Evolutionary conservation across 768 basidiomycete species (phyloP), one percentile per base, ranked within the genome.

Genomic region (Boletales sp.): DNA sequence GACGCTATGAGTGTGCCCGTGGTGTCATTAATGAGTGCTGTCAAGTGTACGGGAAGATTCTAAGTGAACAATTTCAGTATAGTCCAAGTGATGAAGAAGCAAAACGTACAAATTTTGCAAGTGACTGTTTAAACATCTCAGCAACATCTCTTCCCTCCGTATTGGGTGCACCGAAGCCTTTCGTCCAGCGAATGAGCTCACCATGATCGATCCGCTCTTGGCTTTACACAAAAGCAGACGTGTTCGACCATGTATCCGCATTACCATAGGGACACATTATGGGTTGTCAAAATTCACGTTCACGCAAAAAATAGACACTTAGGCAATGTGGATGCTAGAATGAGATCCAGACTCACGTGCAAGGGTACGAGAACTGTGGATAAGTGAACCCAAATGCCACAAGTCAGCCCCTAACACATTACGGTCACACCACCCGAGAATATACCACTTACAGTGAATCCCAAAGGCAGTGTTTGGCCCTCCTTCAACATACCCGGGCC

Each of bases 1-100:
- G 94, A 96, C 11, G 96, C 96, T 60, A 99, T 94, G 25, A 99
- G 81, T 2, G 95, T 95, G 25, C 96, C 96, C 4, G 96, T 99
- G 0, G 96, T 98, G 70, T 99, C 96, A 66, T 97, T 97, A 69
- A 97, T 96, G 21, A 97, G 73, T 2, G 94, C 92, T 9, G 86
- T 86, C 30, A 98, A 71, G 50, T 80, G 74, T 38, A 94, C 83
- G 3, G 89, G 91, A n/a, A 96, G 80, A 49, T 87, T 73, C 91
- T 95, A 66, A 18, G 36, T 2, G 8, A 13, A 17, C 7, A 2
- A 17, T 45, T 4, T 19, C 34, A 34, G 17, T 8, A 44, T 32
- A 38, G 15, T 21, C 14, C 25, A 37, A 51, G 21, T 18, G 13
- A 17, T 8, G 32, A 17, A 14, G 40, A 49, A 37, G 37, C 18